These are phyloP conservation scores for Candida mattraensis DNA, from an alignment of 805 yeast species.

Conservation along the genomic window DNA sequence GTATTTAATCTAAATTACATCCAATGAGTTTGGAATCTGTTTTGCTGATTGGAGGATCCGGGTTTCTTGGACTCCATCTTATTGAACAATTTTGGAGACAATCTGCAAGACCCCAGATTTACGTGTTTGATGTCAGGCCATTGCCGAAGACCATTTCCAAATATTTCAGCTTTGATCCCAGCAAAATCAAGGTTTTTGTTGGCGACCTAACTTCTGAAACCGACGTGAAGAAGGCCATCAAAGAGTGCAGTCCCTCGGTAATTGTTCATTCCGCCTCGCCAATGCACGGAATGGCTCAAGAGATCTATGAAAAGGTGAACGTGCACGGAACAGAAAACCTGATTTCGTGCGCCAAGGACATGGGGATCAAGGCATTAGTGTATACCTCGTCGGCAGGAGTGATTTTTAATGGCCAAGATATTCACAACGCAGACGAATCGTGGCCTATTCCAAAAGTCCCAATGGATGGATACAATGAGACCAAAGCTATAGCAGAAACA, in stretches of 20 bases:
- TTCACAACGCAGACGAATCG: conserved; percentile 87
- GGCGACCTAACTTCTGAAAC: conserved; percentile 82
- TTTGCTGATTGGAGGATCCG: conserved; percentile 91
- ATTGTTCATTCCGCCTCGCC: conserved; percentile 98
- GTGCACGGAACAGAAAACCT: conserved; percentile 84
- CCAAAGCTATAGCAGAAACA: conserved; percentile 88
- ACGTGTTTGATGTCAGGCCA: conserved; percentile 90
- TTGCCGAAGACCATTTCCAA: conserved; percentile 69
- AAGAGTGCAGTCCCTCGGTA: conserved; percentile 59
- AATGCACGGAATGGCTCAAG: conserved; percentile 81
- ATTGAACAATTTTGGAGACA: conserved; percentile 77
- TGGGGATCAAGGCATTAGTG: conserved; percentile 63
- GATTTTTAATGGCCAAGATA: conserved; percentile 90
- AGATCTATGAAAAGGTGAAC: conserved; percentile 84
- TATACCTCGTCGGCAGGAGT: conserved; percentile 98
- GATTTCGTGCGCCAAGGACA: conserved; percentile 57
- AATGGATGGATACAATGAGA: conserved; percentile 96
- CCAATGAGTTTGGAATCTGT: conserved; percentile 49
- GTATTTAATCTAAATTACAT: not conserved
- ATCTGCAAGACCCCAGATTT: conserved; percentile 67
- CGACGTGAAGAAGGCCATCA: conserved; percentile 67
- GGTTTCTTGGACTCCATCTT: conserved; percentile 89
- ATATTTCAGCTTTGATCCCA: conserved; percentile 71
- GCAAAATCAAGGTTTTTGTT: conserved; percentile 56
- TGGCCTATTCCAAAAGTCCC: conserved; percentile 91